phyloP scores from a whole-genome alignment of 1,284 basidiomycete genomes.

The Cryptococcus sp. region DNA sequence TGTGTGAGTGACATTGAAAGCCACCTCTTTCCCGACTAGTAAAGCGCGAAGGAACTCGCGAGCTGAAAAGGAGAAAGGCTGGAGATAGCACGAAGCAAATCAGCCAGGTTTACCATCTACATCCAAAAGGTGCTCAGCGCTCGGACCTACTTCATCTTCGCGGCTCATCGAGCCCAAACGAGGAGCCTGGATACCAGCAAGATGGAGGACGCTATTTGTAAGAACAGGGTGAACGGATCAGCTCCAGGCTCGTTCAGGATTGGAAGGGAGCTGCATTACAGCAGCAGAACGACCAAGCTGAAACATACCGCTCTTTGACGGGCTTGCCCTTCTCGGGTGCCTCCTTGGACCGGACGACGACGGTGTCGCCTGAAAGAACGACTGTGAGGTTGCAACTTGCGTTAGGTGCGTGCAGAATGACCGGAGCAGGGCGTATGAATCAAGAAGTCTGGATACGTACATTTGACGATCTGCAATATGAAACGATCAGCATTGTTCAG shows the following conservation, averaged over 20 bases:
- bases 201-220: constrained; percentile 70
- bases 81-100: neutral
- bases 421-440: neutral
- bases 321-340: constrained; percentile 76
- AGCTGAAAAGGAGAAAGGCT: constrained; percentile 89
- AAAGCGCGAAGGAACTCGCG: constrained; percentile 86
- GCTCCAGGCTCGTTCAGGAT: neutral
- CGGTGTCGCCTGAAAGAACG: constrained; percentile 84
- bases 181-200: constrained; percentile 80
- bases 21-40: constrained; percentile 80
- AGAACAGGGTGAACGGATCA: neutral
- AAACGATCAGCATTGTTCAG: too few relatives aligned
- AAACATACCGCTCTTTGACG: constrained; percentile 76
- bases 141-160: constrained; percentile 74
- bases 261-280: neutral
- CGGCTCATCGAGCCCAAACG: constrained; percentile 74
- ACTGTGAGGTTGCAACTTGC: constrained; percentile 56
- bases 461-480: constrained; percentile 48
- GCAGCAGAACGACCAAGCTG: neutral
- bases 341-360: constrained; percentile 71
- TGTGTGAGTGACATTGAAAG: constrained; percentile 50
- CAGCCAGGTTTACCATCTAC: neutral
- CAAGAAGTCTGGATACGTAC: constrained; percentile 25
- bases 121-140: neutral
- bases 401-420: neutral